These are phyloP conservation scores for Dipodascopsis tothii DNA, from an alignment of 805 yeast genomes.

Conservation along the genomic window DNA sequence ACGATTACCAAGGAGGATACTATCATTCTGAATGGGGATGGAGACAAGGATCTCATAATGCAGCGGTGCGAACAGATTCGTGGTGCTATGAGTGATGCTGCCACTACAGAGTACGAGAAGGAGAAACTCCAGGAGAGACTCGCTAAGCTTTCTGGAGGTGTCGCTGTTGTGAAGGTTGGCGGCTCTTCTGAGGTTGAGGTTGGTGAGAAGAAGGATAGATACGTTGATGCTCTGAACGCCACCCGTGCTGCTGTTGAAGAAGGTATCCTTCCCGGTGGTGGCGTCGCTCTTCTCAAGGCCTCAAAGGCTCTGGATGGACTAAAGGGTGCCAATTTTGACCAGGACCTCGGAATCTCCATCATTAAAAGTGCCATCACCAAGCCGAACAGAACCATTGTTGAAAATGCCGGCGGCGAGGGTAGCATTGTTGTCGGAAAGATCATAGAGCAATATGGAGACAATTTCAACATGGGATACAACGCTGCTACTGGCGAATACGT, in stretches of 20 bases:
- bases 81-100: constrained; percentile 61
- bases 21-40: constrained; percentile 86
- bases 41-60: constrained; percentile 68
- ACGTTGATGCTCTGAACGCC: constrained; percentile 96
- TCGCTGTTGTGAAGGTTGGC: constrained; percentile 95
- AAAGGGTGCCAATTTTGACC: constrained; percentile 83
- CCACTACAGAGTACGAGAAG: constrained; percentile 79
- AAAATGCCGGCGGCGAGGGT: constrained; percentile 97
- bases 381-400: constrained; percentile 93
- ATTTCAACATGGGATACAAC: constrained; percentile 87
- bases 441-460: constrained; percentile 45
- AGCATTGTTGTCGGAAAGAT: constrained; percentile 92
- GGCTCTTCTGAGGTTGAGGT: constrained; percentile 96
- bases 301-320: constrained; percentile 54
- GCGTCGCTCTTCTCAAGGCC: constrained; percentile 94
- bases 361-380: constrained; percentile 86
- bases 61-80: constrained; percentile 93
- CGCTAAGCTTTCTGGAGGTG: constrained; percentile 96
- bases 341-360: constrained; percentile 89
- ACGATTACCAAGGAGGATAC: constrained; percentile 95
- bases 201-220: constrained; percentile 98
- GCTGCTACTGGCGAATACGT: constrained; percentile 87
- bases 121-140: constrained; percentile 96
- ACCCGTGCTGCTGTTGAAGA: constrained; percentile 98
- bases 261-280: constrained; percentile 99